Evolutionary conservation across 768 basidiomycete genomes (phyloP).

Genomic region (Podaxis rugospora): DNA sequence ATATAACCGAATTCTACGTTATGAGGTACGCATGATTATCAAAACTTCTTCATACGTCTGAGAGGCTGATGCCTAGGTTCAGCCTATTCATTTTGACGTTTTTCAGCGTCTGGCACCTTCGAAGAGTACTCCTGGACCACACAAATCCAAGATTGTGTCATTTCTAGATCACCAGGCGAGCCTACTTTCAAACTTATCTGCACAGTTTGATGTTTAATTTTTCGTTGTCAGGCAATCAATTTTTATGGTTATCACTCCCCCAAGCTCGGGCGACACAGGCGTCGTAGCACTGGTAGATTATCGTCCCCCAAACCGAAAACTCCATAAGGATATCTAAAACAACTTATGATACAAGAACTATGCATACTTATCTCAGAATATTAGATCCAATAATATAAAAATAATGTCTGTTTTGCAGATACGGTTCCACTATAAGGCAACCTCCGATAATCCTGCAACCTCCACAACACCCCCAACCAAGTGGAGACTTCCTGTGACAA

Average conservation of each 20-base stretch:
- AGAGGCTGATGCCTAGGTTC: background rate
- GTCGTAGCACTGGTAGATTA: background rate
- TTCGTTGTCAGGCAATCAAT: conserved; percentile 43
- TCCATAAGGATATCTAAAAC: background rate
- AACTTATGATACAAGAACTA: background rate
- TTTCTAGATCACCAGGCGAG: conserved; percentile 58
- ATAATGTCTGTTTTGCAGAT: background rate
- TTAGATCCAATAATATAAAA: background rate
- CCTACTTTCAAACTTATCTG: conserved; percentile 3
- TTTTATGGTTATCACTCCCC: conserved; percentile 41
- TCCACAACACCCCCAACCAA: conserved; percentile 93
- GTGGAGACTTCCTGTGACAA: conserved; percentile 91
- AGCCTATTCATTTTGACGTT: conserved; percentile 58
- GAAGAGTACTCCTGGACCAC: conserved; percentile 19
- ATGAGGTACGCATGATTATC: conserved; percentile 42
- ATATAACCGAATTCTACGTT: conserved; percentile 56
- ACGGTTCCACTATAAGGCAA: conserved; percentile 43
- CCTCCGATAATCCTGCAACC: conserved; percentile 75
- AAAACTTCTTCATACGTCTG: background rate
- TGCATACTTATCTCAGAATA: background rate
- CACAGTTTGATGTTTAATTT: background rate
- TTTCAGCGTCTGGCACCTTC: conserved; percentile 42
- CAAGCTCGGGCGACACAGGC: background rate
- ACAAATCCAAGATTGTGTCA: conserved; percentile 34
- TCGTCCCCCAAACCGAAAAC: too few species aligned